Evolutionary conservation across 139 green algal species (phyloP), one percentile per base, ranked within the genome.

Genomic region (Tetratostichococcus sp.): DNA sequence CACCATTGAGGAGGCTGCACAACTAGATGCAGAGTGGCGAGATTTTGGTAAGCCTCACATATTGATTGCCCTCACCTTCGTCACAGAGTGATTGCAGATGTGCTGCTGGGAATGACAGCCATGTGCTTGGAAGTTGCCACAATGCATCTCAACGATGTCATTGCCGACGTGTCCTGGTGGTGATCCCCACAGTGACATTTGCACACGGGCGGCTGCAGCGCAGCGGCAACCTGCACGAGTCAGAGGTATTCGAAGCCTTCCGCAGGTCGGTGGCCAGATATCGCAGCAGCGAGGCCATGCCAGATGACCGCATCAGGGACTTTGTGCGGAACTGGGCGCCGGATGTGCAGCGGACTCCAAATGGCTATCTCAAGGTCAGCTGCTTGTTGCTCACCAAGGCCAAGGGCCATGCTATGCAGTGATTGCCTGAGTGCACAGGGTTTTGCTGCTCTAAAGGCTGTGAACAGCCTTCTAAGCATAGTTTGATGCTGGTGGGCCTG

Each of bases 241-340:
- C 71, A 28, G 90, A 95, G 34, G 79, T 96, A 14, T 79, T 79
- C 35, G 57, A 43, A 0, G 82, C 79, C 25, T 92, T 93, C 75
- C 65, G 86, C 2, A 32, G 35, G n/a, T 33, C 72, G 26, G 70
- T 71, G 33, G 59, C 74, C 17, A 76, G 72, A 34, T 91, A 88
- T 62, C 80, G 87, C 22, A 75, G 30, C 4, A 23, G n/a, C 4
- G 87, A 90, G 21, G 70, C 62, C 4, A 58, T 93, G 26, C n/a
- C 70, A 6, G 81, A 91, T 71, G 50, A 42, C 0, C 75, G 70
- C 17, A 71, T 95, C 42, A 75, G 86, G 1, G 75, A 88, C 65
- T 87, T 95, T 78, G 67, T 93, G 14, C 71, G 82, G 3, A 92
- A 91, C 65, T 94, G 85, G 85, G 71, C 87, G 43, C 85, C 84